Conservation (phyloP, 2,329 filamentous ascomycete genomes). For the Esteya vermicola region DNA sequence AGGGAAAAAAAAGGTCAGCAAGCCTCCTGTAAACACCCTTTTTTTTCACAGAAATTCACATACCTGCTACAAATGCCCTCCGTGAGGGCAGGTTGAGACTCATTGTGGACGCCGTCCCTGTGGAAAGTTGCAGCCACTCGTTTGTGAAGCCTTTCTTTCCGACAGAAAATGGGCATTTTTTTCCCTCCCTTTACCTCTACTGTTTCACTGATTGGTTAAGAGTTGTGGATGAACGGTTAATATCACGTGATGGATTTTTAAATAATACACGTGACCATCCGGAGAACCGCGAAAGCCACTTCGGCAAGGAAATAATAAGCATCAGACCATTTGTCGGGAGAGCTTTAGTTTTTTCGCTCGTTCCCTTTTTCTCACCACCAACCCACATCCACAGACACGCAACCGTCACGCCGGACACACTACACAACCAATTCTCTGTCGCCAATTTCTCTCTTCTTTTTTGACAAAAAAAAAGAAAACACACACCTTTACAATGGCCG, state of each 20-base stretch:
- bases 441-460: not conserved
- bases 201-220: not conserved
- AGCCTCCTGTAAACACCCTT: not conserved
- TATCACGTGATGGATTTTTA: not conserved
- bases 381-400: not conserved
- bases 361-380: constrained; percentile 1
- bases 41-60: too few species aligned
- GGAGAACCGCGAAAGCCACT: constrained; percentile 4
- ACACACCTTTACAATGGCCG: constrained; percentile 30
- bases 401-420: not conserved
- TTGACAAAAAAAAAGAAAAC: too few species aligned
- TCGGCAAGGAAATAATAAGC: constrained; percentile 9
- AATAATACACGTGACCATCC: constrained; percentile 7
- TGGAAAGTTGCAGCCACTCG: constrained; percentile 1
- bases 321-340: constrained; percentile 12
- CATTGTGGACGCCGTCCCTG: constrained; percentile 29
- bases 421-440: not conserved
- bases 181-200: not conserved
- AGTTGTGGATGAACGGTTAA: not conserved
- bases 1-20: too few species aligned
- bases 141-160: not conserved
- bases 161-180: not conserved
- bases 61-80: constrained; percentile 48
- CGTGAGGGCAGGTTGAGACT: constrained; percentile 49
- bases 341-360: constrained; percentile 8